phyloP scores from a whole-genome alignment of 352 stramenopile genomes.

The Lagenidium sp. region DNA sequence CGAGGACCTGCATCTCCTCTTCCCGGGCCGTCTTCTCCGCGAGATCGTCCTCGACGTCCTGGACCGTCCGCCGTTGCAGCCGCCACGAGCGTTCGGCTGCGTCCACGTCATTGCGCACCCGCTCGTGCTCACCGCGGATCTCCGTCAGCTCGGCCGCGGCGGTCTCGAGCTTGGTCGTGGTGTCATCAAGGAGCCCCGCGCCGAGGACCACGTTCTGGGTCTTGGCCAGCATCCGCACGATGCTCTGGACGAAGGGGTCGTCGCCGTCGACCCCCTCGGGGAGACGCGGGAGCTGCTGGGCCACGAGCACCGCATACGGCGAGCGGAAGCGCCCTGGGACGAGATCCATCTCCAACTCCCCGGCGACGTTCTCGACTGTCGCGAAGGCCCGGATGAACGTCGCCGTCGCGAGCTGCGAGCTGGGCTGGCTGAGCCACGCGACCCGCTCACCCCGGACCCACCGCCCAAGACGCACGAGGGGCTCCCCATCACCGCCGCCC shows the following conservation, averaged over 20 bases:
- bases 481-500: slow-evolving; percentile 28
- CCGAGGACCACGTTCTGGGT: slow-evolving; percentile 67
- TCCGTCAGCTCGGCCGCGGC: slow-evolving; percentile 8
- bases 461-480: slow-evolving; percentile 44
- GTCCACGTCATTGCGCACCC: slow-evolving; percentile 43
- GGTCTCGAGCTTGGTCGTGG: slow-evolving; percentile 22
- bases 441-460: slow-evolving; percentile 59
- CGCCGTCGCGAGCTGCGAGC: slow-evolving; percentile 52
- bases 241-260: slow-evolving; percentile 60
- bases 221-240: slow-evolving; percentile 67
- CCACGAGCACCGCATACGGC: slow-evolving; percentile 77
- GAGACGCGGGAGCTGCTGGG: slow-evolving; percentile 55
- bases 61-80: slow-evolving; percentile 16
- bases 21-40: slow-evolving; percentile 40
- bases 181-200: slow-evolving; percentile 50
- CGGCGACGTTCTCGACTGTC: slow-evolving; percentile 21
- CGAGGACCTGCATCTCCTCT: slow-evolving; percentile 65
- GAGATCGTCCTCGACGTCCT: slow-evolving; percentile 24
- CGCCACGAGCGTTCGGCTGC: slow-evolving; percentile 30
- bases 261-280: slow-evolving; percentile 55
- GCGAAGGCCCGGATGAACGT: slow-evolving; percentile 78
- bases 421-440: slow-evolving; percentile 59
- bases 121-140: slow-evolving; percentile 18
- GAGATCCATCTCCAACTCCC: slow-evolving; percentile 59
- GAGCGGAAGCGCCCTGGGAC: slow-evolving; percentile 56